Percentiles rank a stretch among this genome's conserved stretches.
Evolutionary conservation across 148 eudicot genomes (phyloP).

Genomic region (Linanthus parryae): DNA sequence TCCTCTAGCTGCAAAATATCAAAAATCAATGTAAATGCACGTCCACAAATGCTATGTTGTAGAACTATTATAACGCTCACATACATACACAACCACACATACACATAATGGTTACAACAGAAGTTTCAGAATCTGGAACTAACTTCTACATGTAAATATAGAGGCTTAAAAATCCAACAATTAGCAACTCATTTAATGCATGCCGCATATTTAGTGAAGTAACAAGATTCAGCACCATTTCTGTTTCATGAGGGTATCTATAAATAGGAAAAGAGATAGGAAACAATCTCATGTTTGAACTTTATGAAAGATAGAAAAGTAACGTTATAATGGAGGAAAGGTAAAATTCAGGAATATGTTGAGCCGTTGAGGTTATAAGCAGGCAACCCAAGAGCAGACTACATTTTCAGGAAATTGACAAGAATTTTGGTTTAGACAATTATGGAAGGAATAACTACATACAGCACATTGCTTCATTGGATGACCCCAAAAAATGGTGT

Average conservation of each 20-base stretch:
- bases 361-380: neutral
- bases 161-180: too few relatives aligned
- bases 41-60: too few relatives aligned
- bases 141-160: neutral
- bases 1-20: slow-evolving; percentile 79
- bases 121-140: neutral
- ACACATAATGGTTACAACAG: too few relatives aligned
- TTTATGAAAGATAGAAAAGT: neutral
- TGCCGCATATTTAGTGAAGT: neutral
- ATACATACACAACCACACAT: too few relatives aligned
- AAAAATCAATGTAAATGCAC: too few relatives aligned
- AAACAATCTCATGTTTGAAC: neutral
- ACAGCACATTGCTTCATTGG: neutral
- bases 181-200: neutral
- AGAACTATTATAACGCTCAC: too few relatives aligned
- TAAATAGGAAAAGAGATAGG: neutral
- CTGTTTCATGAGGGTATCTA: neutral
- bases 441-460: neutral
- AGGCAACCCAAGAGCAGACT: neutral
- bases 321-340: slow-evolving; percentile 1
- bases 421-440: too few relatives aligned
- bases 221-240: neutral
- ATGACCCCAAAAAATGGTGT: neutral
- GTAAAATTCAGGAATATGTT: neutral
- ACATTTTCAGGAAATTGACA: too few relatives aligned